Evolutionary conservation across 768 basidiomycete species (phyloP).

Genomic region (Lentinus tigrinus): DNA sequence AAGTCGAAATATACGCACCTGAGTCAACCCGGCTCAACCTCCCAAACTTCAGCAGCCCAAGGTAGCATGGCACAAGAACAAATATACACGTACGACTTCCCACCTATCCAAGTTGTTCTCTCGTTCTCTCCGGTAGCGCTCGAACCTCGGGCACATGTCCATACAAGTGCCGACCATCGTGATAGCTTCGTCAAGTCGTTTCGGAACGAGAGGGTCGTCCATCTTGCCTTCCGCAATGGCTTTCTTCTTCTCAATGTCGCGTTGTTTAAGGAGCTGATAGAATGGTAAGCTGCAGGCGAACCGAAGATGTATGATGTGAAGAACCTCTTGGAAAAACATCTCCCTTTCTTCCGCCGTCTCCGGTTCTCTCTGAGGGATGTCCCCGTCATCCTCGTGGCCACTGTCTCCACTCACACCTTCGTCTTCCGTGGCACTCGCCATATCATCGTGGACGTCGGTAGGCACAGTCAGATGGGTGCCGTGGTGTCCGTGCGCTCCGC

Average conservation of each 20-base stretch:
- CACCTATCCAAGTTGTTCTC: conserved; percentile 85
- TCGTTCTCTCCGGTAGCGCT: conserved; percentile 85
- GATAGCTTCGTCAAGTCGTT: conserved; percentile 85
- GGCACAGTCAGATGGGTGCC: conserved; percentile 15
- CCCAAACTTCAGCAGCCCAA: conserved; percentile 10
- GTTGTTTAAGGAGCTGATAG: conserved; percentile 61
- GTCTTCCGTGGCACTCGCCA: conserved; percentile 31
- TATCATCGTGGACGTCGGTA: conserved; percentile 28
- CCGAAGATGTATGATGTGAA: conserved; percentile 18
- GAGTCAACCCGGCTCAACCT: conserved; percentile 14
- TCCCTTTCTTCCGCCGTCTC: conserved; percentile 66
- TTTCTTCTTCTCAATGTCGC: conserved; percentile 66
- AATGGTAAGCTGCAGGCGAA: conserved; percentile 17
- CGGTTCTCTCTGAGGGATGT: conserved; percentile 43
- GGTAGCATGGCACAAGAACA: not conserved
- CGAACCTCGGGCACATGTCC: conserved; percentile 95
- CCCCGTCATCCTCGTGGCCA: conserved; percentile 26
- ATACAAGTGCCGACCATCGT: conserved; percentile 90
- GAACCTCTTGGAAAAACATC: conserved; percentile 69
- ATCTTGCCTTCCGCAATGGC: conserved; percentile 85
- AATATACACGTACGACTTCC: conserved; percentile 66
- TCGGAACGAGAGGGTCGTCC: conserved; percentile 79
- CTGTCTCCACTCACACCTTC: conserved; percentile 35
- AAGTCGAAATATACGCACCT: conserved; percentile 5
- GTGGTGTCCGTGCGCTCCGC: conserved; percentile 37